Evolutionary conservation across 2,329 filamentous ascomycete genomes (phyloP), one percentile per base, ranked within the genome.

Genomic region (Xylaria sp.): DNA sequence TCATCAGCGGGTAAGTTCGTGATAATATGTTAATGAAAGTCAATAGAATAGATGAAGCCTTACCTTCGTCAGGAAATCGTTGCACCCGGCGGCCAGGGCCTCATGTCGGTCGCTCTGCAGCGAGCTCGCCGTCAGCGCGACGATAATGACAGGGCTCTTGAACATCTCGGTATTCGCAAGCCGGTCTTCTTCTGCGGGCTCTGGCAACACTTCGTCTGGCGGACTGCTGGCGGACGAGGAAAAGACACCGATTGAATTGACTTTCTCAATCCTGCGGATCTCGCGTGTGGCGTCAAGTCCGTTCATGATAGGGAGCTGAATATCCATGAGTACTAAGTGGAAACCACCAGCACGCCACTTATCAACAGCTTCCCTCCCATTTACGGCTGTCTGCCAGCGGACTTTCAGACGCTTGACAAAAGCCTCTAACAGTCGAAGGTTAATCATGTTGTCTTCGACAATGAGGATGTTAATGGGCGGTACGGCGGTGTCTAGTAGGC

Each of bases 381-480:
- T 97, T 84, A 96, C 92, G 37, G 95, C 95, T n/a, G 92, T 96
- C 76, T 95, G 90, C 93, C 94, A 98, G 33, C 95, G 87, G 6
- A 99, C 95, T 73, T 97, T 97, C 51, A 99, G 83, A 49, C 93
- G 85, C 79, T 97, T 97, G 83, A 98, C 94, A 72, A 99, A 96
- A 1, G 93, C 93, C 73, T 97, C 94, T 35, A 99, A 81, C 9
- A 99, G 87, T 72, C 92, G 91, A 68, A 98, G 81, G 73, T 98
- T 99, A 83, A 99, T 98, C 66, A 95, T 93, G 76, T 99, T 99
- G 79, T 99, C 95, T 79, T 99, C 95, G 13, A 99, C 95, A 63
- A 99, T 97, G 43, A 99, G 83, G 7, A 98, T 93, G 70, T 96
- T 98, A 79, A 99, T 98, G 1, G 95, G 94, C 7, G 95, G 95